Evolutionary conservation across 768 basidiomycete genomes (phyloP).

Genomic region (Amanita thiersii): DNA sequence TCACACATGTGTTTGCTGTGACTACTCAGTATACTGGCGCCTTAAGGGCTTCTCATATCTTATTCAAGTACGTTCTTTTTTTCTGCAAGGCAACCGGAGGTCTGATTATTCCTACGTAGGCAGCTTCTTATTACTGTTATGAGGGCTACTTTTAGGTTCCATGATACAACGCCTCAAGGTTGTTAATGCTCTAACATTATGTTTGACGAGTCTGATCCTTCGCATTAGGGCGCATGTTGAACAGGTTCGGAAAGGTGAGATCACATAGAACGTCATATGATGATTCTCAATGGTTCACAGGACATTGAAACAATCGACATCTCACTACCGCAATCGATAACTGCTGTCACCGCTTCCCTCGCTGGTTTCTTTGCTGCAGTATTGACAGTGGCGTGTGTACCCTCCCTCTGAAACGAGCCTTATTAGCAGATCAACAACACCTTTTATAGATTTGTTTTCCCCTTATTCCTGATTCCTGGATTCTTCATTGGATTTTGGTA

Average conservation of each 20-base stretch:
- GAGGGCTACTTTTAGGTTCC: slow-evolving; percentile 78
- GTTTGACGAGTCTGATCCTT: too few species aligned
- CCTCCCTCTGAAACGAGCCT: not conserved
- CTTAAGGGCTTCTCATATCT: slow-evolving; percentile 34
- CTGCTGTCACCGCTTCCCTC: slow-evolving; percentile 70
- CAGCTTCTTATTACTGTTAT: slow-evolving; percentile 63
- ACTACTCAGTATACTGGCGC: slow-evolving; percentile 57
- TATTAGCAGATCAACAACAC: slow-evolving; percentile 5
- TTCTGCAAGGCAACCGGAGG: slow-evolving; percentile 22
- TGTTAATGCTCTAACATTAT: too few species aligned
- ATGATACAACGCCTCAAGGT: slow-evolving; percentile 79
- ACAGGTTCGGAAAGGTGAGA: slow-evolving; percentile 67
- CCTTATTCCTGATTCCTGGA: slow-evolving; percentile 76
- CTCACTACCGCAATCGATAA: slow-evolving; percentile 57
- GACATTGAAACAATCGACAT: slow-evolving; percentile 86
- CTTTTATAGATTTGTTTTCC: slow-evolving; percentile 57
- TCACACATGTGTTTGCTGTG: slow-evolving; percentile 36
- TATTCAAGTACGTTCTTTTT: slow-evolving; percentile 27
- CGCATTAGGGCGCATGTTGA: slow-evolving; percentile 85
- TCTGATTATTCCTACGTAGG: slow-evolving; percentile 25
- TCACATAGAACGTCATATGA: slow-evolving; percentile 6
- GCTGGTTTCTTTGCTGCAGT: slow-evolving; percentile 74
- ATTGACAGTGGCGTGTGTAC: slow-evolving; percentile 58
- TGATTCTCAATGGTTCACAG: slow-evolving; percentile 17
- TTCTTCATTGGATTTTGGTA: slow-evolving; percentile 67